phyloP scores from a whole-genome alignment of 2,329 filamentous ascomycete species.

The Calonectria ilicicola region DNA sequence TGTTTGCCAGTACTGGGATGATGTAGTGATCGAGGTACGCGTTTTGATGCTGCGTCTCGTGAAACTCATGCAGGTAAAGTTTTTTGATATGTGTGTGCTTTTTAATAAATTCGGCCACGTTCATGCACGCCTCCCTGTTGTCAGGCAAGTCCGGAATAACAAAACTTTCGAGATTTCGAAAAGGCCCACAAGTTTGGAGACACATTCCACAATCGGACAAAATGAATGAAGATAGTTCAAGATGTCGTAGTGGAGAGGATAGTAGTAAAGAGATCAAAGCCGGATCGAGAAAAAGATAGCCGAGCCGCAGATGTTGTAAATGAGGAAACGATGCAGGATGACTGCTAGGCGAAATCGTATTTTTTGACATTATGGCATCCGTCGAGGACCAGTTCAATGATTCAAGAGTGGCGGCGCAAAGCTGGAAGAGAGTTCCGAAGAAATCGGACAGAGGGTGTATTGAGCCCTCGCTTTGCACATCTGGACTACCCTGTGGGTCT shows the following conservation, averaged over 20 bases:
- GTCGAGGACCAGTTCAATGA: constrained; percentile 5
- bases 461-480: too few species aligned
- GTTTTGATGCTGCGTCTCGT: fast-evolving
- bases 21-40: constrained; percentile 15
- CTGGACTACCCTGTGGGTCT: too few species aligned
- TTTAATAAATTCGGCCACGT: constrained; percentile 12
- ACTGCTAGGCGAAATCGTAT: neutral
- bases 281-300: neutral
- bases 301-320: constrained; percentile 1
- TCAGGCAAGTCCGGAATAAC: neutral
- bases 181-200: neutral
- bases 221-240: neutral
- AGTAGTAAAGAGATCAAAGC: neutral
- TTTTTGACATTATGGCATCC: neutral
- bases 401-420: constrained; percentile 24
- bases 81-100: neutral
- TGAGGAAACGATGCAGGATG: constrained; percentile 8
- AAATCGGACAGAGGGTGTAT: neutral
- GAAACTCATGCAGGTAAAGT: constrained; percentile 7
- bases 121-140: neutral
- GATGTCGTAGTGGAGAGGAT: neutral
- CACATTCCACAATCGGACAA: neutral
- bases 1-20: constrained; percentile 14
- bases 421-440: constrained; percentile 13
- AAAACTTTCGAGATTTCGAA: constrained; percentile 23